Evolutionary conservation across 1,284 basidiomycete species (phyloP), one percentile per base, ranked within the genome.

Genomic region (Amylostereum chailletii): DNA sequence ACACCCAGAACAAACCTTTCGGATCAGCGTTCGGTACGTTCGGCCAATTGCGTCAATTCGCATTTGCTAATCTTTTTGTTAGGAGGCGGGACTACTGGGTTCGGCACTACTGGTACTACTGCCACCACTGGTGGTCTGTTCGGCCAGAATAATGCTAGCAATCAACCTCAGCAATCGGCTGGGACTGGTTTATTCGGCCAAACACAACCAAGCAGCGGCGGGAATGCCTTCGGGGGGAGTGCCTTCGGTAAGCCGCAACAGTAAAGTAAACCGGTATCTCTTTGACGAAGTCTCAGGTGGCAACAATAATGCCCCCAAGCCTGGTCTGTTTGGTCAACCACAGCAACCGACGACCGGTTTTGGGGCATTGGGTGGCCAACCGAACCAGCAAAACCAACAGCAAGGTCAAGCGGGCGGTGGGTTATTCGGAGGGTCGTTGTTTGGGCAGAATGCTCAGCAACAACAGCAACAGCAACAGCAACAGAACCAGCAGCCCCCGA

Each of bases 121-220:
- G 55, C 71, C 4, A 54, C 68, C 27, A 71, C 72, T 8, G 47
- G 48, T 45, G 62, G 70, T 34, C 57, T 66, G n/a, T 81, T 81
- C 54, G 71, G 70, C 2, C 64, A 67, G 39, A 43, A 43, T 31
- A 43, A 19, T 19, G 9, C n/a, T n/a, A n/a, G 32, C 45, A 9
- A 46, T 8, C 45, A 46, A 30, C 52, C 47, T 26, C 42, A 43
- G 29, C 42, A 27, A 30, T 59, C 52, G 55, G 60, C 58, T 46
- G 48, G 55, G 48, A 48, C 60, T 8, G 56, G 59, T 45, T 72
- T 71, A 10, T 43, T 43, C 8, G 7, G 7, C 7, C 26, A 31
- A 7, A 43, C 7, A 7, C 42, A 27, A n/a, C 39, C n/a, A n/a
- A 5, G 29, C 5, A n/a, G 5, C 6, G 42, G 26, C n/a, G 30